phyloP scores from a whole-genome alignment of 345 rosid species.

The Luvunga scandens region DNA sequence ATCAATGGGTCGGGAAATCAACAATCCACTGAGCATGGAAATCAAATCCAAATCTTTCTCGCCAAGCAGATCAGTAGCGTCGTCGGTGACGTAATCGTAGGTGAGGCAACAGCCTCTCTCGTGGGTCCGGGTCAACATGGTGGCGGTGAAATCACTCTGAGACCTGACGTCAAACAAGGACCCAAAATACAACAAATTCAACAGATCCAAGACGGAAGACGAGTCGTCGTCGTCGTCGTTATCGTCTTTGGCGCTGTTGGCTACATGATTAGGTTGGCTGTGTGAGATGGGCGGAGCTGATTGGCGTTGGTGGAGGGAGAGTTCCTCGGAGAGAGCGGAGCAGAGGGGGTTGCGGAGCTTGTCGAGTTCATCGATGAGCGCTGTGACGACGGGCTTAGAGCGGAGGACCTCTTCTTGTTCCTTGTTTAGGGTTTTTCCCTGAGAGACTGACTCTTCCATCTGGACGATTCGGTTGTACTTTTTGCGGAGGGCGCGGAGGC shows the following conservation, averaged over 20 bases:
- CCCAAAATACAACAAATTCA: conserved; percentile 77
- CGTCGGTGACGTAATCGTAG: conserved; percentile 88
- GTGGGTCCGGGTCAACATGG: conserved; percentile 76
- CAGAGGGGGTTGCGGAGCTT: conserved; percentile 73
- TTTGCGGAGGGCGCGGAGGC: conserved; percentile 89
- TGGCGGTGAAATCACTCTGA: conserved; percentile 73
- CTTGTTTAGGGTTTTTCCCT: conserved; percentile 74
- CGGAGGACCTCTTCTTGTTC: conserved; percentile 90
- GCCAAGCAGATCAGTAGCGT: conserved; percentile 80
- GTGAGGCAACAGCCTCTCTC: conserved; percentile 91
- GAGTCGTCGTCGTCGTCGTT: not conserved
- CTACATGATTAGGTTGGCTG: not conserved
- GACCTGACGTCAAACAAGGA: conserved; percentile 77
- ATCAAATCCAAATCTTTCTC: conserved; percentile 82
- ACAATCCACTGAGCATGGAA: conserved; percentile 52
- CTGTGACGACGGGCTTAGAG: conserved; percentile 62
- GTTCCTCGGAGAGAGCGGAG: conserved; percentile 69
- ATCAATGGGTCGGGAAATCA: conserved; percentile 78
- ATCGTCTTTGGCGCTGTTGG: not conserved
- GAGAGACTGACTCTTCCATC: conserved; percentile 78
- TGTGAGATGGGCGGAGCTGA: not conserved
- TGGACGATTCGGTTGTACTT: conserved; percentile 73
- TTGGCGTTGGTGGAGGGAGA: conserved; percentile 37
- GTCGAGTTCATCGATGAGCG: conserved; percentile 83
- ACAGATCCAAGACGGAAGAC: conserved; percentile 55